These are phyloP conservation scores for Platanthera zijinensis DNA, from an alignment of 106 monocot species.

Conservation along the genomic window DNA sequence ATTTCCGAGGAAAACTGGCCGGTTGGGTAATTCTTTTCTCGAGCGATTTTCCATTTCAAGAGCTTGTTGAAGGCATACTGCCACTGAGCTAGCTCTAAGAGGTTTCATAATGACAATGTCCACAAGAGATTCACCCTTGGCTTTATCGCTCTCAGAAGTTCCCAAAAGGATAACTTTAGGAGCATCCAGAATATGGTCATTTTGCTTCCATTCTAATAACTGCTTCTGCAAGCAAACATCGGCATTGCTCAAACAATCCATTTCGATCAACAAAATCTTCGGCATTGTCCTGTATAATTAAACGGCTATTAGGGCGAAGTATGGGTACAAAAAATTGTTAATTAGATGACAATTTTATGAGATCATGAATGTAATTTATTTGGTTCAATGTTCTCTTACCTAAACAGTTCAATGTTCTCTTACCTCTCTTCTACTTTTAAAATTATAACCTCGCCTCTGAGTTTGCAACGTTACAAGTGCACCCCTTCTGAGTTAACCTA, in stretches of 20 bases:
- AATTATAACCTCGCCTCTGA: too few relatives aligned
- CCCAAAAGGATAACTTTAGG: conserved; percentile 61
- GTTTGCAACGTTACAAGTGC: too few relatives aligned
- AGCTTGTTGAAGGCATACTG: conserved; percentile 62
- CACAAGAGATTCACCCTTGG: conserved; percentile 25
- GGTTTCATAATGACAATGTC: conserved; percentile 70
- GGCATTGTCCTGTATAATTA: conserved; percentile 19
- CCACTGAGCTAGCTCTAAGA: conserved; percentile 68
- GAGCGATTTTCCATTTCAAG: conserved; percentile 37
- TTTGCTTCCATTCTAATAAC: conserved; percentile 32
- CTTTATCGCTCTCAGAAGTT: conserved; percentile 51
- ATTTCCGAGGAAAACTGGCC: conserved; percentile 38
- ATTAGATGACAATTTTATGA: too few relatives aligned
- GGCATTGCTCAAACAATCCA: conserved; percentile 42
- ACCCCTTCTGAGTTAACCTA: too few relatives aligned
- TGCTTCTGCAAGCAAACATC: conserved; percentile 19
- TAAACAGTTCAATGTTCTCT: too few relatives aligned
- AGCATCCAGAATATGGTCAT: conserved; percentile 17
- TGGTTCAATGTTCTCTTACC: too few relatives aligned
- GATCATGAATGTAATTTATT: too few relatives aligned
- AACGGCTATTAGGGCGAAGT: neutral
- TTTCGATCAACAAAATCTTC: conserved; percentile 65
- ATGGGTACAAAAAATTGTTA: too few relatives aligned
- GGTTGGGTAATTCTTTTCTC: conserved; percentile 33
- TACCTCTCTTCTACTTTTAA: too few relatives aligned